Evolutionary conservation across 805 yeast species (phyloP).

Genomic region (Cyberlindnera euphorbiae): DNA sequence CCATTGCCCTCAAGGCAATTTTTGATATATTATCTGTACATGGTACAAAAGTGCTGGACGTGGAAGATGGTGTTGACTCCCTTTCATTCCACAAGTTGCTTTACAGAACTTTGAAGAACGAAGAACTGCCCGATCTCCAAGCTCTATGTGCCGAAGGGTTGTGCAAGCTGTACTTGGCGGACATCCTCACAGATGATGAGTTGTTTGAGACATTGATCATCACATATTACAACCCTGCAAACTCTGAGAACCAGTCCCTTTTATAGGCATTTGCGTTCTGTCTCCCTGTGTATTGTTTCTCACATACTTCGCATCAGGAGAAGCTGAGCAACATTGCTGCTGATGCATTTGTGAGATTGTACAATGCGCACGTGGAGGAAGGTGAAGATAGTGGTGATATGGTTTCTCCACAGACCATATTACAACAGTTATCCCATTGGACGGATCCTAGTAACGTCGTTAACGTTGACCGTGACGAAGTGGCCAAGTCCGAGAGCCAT

Average conservation of each 20-base stretch:
- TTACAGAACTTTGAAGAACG: slow-evolving; percentile 56
- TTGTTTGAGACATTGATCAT: slow-evolving; percentile 66
- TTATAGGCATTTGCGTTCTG: slow-evolving; percentile 82
- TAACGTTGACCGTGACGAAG: slow-evolving; percentile 38
- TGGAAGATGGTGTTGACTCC: slow-evolving; percentile 57
- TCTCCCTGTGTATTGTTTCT: slow-evolving; percentile 80
- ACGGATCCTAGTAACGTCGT: slow-evolving; percentile 73
- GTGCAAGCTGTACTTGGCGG: slow-evolving; percentile 77
- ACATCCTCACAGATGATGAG: slow-evolving; percentile 64
- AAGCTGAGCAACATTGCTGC: slow-evolving; percentile 58
- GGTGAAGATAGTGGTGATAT: slow-evolving; percentile 24
- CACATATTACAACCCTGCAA: slow-evolving; percentile 70
- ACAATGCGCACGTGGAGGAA: slow-evolving; percentile 37
- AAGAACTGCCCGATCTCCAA: slow-evolving; percentile 60
- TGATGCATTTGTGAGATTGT: slow-evolving; percentile 59
- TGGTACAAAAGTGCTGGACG: slow-evolving; percentile 64
- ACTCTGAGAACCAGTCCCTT: slow-evolving; percentile 57
- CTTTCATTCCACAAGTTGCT: slow-evolving; percentile 64
- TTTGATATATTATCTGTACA: slow-evolving; percentile 76
- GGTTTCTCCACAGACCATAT: slow-evolving; percentile 43
- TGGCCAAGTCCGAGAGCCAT: slow-evolving; percentile 45
- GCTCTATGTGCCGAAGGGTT: slow-evolving; percentile 82
- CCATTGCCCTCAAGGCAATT: slow-evolving; percentile 61
- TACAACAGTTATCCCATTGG: slow-evolving; percentile 78
- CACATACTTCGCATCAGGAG: slow-evolving; percentile 67